Base-by-base conservation (phyloP, 2,329 filamentous ascomycete species). In the Eutypella sp. region DNA sequence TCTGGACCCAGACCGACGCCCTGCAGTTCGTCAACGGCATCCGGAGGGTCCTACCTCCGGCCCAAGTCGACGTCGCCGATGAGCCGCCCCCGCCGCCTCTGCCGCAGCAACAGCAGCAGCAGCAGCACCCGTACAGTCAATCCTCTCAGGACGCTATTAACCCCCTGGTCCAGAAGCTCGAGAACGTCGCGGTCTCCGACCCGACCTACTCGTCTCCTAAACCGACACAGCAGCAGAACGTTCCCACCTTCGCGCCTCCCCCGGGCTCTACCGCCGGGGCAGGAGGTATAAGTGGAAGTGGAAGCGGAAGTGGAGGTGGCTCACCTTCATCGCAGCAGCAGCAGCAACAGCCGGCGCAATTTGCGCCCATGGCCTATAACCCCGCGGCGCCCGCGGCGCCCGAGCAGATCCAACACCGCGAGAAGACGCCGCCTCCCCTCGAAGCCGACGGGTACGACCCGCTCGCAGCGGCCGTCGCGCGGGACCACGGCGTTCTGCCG, bases 341-440 rank as follows among this genome's bases (percentile, higher is more conserved):
- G 18, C 34, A 37, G 5, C 34, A 20, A 18, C 34, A 9, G n/a
- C n/a, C 34, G 34, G 57, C 69, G 27, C 73, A 58, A 56, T 84
- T 82, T 54, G 72, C 67, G 7, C 84, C 84, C 0, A 81, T 88
- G 69, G 79, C 85, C 2, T 91, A 91, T 61, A 91, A 91, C 60
- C 87, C 87, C 3, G 87, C 87, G 1, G 86, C 87, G 1, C 87
- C 87, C 4, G 76, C 85, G 0, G 85, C 85, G 0, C 85, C 87
- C 1, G 87, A 91, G 62, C 73, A 78, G 19, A 81, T 90, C 42
- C 72, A 76, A 18, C 80, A 87, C 62, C 77, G 87, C 40, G 87
- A 91, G 64, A 90, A 90, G 74, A 92, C 87, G 0, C 87, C 87
- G 2, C 87, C 80, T 3, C 79, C 87, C 4, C 85, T 84, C 3